These are phyloP conservation scores for Logfia minima DNA, from an alignment of 129 eudicot genomes.

Conservation along the genomic window DNA sequence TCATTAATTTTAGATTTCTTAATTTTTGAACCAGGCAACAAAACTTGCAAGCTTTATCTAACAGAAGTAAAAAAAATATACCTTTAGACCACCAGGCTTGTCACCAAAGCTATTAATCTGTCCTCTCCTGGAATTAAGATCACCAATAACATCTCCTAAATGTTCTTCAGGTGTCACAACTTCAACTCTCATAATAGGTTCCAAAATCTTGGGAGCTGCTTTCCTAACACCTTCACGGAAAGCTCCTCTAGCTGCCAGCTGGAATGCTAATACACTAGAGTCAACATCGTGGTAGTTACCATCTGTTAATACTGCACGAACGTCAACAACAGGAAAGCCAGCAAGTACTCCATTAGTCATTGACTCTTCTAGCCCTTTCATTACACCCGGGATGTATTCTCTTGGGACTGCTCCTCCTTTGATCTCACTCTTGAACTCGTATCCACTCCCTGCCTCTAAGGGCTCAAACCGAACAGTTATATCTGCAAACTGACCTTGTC, in stretches of 20 bases:
- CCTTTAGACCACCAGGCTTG: conserved; percentile 99
- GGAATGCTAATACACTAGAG: conserved; percentile 92
- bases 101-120: conserved; percentile 92
- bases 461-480: conserved; percentile 82
- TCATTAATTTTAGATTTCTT: not conserved
- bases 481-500: conserved; percentile 93
- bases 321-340: conserved; percentile 91
- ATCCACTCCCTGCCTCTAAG: conserved; percentile 80
- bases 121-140: conserved; percentile 93
- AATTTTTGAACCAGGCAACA: not conserved
- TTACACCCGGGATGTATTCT: conserved; percentile 89
- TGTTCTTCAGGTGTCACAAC: conserved; percentile 98
- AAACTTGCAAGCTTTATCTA: not conserved
- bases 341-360: conserved; percentile 86
- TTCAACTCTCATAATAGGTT: conserved; percentile 92
- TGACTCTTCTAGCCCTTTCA: conserved; percentile 91
- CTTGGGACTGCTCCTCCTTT: conserved; percentile 96
- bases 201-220: conserved; percentile 80
- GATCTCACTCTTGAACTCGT: conserved; percentile 90
- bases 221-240: conserved; percentile 86
- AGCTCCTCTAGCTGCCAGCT: conserved; percentile 91
- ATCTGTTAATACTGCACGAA: conserved; percentile 81
- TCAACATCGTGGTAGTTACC: conserved; percentile 97
- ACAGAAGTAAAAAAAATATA: conserved; percentile 28
- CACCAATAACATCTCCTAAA: conserved; percentile 98